phyloP scores from a whole-genome alignment of 352 stramenopile species.

The Phytophthora brassicae region DNA sequence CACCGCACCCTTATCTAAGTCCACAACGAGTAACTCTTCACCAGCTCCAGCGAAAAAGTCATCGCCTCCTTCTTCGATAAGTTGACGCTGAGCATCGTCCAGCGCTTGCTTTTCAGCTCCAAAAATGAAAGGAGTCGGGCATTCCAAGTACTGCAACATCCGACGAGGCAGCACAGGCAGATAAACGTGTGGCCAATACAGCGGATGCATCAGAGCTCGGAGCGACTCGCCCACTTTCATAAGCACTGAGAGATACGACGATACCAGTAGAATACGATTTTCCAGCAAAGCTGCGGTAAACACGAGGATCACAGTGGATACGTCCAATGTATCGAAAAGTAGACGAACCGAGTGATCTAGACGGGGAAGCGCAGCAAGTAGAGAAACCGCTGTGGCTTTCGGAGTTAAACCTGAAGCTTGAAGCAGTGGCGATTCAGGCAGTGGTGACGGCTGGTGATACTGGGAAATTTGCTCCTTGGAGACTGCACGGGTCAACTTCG shows the following conservation, averaged over 20 bases:
- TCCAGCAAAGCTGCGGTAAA: slow-evolving; percentile 82
- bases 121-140: slow-evolving; percentile 86
- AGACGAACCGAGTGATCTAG: slow-evolving; percentile 78
- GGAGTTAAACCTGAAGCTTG: slow-evolving; percentile 32
- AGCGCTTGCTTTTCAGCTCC: slow-evolving; percentile 67
- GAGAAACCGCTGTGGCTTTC: slow-evolving; percentile 32
- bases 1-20: slow-evolving; percentile 69
- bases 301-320: slow-evolving; percentile 71
- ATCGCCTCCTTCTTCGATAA: slow-evolving; percentile 39
- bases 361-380: slow-evolving; percentile 54
- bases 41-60: slow-evolving; percentile 50
- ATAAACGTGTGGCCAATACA: slow-evolving; percentile 89
- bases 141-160: slow-evolving; percentile 87
- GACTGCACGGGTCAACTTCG: slow-evolving; percentile 72
- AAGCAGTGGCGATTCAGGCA: slow-evolving; percentile 39
- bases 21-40: slow-evolving; percentile 74
- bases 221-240: slow-evolving; percentile 82
- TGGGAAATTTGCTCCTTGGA: slow-evolving; percentile 66
- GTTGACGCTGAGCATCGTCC: slow-evolving; percentile 52
- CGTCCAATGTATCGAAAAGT: slow-evolving; percentile 79
- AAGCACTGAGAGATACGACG: slow-evolving; percentile 77
- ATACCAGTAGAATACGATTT: slow-evolving; percentile 81
- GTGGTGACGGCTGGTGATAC: slow-evolving; percentile 41
- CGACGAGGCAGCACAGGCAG: slow-evolving; percentile 71
- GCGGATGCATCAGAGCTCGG: slow-evolving; percentile 80